phyloP scores from a whole-genome alignment of 106 monocot species.

The Triglochin maritima region DNA sequence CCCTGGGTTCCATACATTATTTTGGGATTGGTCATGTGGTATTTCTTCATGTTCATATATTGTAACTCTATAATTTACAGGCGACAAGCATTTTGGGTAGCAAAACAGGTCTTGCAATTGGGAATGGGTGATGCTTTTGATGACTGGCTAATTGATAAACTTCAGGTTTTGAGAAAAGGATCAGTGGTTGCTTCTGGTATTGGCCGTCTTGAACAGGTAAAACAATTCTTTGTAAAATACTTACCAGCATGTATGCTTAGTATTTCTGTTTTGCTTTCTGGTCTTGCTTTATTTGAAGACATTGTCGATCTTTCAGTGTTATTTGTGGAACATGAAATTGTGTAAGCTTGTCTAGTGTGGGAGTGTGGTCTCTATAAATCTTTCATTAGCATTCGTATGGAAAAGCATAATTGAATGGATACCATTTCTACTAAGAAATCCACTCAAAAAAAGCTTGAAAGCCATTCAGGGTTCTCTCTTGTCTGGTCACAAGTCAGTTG shows the following conservation, averaged over 20 bases:
- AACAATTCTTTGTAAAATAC: background rate
- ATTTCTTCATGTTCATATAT: background rate
- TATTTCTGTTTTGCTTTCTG: background rate
- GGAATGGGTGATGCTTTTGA: slow-evolving; percentile 99
- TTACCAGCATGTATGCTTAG: background rate
- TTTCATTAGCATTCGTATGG: too few species aligned
- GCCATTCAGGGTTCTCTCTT: too few species aligned
- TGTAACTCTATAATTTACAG: slow-evolving; percentile 21
- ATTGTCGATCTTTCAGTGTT: too few species aligned
- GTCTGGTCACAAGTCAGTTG: too few species aligned
- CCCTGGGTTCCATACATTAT: background rate
- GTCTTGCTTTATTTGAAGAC: too few species aligned
- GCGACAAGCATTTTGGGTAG: slow-evolving; percentile 91
- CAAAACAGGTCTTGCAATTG: slow-evolving; percentile 86
- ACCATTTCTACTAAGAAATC: too few species aligned
- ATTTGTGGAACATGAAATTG: too few species aligned
- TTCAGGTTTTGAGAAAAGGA: slow-evolving; percentile 73
- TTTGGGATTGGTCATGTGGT: background rate
- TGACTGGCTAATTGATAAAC: slow-evolving; percentile 98
- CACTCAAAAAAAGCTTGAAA: too few species aligned
- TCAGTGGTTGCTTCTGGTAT: slow-evolving; percentile 63
- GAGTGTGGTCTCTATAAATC: too few species aligned
- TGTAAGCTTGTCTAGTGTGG: too few species aligned
- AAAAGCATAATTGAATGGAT: too few species aligned
- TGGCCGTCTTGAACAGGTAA: slow-evolving; percentile 70